Conservation (phyloP, 306 rosid genomes). For the Carpinus viminea region DNA sequence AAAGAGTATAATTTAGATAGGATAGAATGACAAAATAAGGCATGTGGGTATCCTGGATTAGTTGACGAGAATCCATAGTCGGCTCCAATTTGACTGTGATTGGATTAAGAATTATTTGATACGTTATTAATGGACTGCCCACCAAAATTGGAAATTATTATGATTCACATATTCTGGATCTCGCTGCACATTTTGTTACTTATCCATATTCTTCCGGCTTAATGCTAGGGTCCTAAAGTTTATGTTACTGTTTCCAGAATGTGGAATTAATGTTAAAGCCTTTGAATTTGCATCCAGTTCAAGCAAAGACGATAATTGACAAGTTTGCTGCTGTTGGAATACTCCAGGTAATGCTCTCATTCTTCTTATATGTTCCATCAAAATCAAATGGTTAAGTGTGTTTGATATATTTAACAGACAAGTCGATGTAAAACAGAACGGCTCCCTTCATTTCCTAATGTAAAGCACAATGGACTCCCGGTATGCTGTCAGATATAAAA, state of each 20-base stretch:
- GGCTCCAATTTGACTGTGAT: neutral
- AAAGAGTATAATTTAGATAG: neutral
- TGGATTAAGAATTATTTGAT: neutral
- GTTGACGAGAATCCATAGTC: neutral
- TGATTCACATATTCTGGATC: neutral
- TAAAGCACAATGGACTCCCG: neutral
- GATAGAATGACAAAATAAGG: neutral
- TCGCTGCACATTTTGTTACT: neutral
- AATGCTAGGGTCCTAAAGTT: neutral
- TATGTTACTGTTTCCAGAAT: constrained; percentile 44
- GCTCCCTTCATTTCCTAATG: neutral
- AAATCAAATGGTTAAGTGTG: neutral
- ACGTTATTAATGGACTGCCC: neutral
- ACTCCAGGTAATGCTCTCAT: constrained; percentile 60
- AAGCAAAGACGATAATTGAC: constrained; percentile 62
- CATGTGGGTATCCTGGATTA: neutral
- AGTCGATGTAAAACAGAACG: neutral
- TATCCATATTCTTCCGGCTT: neutral
- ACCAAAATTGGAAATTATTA: neutral
- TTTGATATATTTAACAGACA: neutral
- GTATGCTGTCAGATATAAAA: neutral
- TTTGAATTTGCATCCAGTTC: constrained; percentile 49
- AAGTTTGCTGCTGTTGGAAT: constrained; percentile 96
- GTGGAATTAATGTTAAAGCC: constrained; percentile 61
- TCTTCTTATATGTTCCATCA: neutral